Conservation (phyloP, 2,329 filamentous ascomycete species). For the Beauveria australis region DNA sequence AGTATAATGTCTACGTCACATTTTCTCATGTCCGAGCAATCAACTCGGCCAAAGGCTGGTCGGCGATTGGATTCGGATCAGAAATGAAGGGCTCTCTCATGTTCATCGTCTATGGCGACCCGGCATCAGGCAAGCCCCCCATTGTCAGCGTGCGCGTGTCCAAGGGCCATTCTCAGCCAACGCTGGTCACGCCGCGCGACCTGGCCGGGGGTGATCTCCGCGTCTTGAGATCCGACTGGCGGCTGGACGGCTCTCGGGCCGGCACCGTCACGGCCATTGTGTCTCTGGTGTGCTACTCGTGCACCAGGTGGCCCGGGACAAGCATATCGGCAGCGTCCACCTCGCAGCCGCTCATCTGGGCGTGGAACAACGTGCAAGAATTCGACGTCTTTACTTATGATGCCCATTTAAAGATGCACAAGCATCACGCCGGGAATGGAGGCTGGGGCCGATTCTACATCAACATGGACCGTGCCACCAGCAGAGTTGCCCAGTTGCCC, state of each 20-base stretch:
- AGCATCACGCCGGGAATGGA: conserved; percentile 9
- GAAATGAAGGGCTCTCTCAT: conserved; percentile 16
- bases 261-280: conserved; percentile 11
- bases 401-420: conserved; percentile 12
- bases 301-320: conserved; percentile 15
- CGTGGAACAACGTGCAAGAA: conserved; percentile 18
- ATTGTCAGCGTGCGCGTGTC: conserved; percentile 14
- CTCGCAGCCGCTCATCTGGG: conserved; percentile 21
- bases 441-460: conserved; percentile 16
- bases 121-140: conserved; percentile 7
- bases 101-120: conserved; percentile 18
- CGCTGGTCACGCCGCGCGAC: background rate
- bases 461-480: conserved; percentile 14
- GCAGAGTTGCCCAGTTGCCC: conserved; percentile 6
- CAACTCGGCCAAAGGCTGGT: conserved; percentile 12
- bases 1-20: conserved; percentile 15
- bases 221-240: conserved; percentile 13
- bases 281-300: conserved; percentile 18
- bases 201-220: conserved; percentile 11
- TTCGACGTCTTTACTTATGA: conserved; percentile 14
- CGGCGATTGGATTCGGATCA: conserved; percentile 14
- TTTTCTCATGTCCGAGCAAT: conserved; percentile 5
- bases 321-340: conserved; percentile 13
- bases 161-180: conserved; percentile 11
- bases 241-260: background rate